A percentile compares a stretch with the other conserved stretches of the same genome.
phyloP scores from a whole-genome alignment of 2,329 filamentous ascomycete species.

The Hypoxylon sp. region DNA sequence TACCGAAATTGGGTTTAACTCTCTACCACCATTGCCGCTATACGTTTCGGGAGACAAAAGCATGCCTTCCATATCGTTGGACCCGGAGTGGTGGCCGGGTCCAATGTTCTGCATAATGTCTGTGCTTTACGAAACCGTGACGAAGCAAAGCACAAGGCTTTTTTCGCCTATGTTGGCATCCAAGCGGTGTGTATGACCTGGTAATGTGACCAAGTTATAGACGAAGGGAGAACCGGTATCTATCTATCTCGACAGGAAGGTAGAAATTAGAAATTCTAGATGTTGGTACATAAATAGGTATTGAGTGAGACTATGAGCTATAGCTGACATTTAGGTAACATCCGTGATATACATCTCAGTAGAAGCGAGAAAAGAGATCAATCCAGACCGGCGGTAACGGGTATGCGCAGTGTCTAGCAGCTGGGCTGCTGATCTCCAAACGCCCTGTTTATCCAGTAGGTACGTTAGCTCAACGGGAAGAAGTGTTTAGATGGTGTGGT shows the following conservation, averaged over 20 bases:
- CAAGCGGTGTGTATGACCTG: constrained; percentile 12
- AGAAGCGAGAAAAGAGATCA: constrained; percentile 28
- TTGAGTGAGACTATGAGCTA: constrained; percentile 27
- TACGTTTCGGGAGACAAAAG: constrained; percentile 14
- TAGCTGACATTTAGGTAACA: constrained; percentile 16
- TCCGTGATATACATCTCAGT: constrained; percentile 8
- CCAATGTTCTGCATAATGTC: constrained; percentile 8
- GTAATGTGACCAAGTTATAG: constrained; percentile 11
- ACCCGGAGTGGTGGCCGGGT: constrained; percentile 10
- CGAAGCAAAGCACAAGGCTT: constrained; percentile 22
- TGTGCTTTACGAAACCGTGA: constrained; percentile 29
- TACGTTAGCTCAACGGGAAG: constrained; percentile 9
- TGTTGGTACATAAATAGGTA: constrained; percentile 12
- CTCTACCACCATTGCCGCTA: constrained; percentile 5
- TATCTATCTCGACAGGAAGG: not conserved
- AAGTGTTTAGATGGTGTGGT: constrained; percentile 13
- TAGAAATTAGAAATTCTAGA: not conserved
- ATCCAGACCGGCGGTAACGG: constrained; percentile 34
- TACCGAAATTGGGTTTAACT: constrained; percentile 17
- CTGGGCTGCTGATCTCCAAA: constrained; percentile 14
- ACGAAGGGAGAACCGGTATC: not conserved
- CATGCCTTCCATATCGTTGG: constrained; percentile 19
- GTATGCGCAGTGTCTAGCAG: constrained; percentile 22
- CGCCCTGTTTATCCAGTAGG: not conserved
- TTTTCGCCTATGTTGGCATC: constrained; percentile 1